These are phyloP conservation scores for Neostapfia colusana DNA, from an alignment of 176 grass and related monocot species.

Conservation along the genomic window DNA sequence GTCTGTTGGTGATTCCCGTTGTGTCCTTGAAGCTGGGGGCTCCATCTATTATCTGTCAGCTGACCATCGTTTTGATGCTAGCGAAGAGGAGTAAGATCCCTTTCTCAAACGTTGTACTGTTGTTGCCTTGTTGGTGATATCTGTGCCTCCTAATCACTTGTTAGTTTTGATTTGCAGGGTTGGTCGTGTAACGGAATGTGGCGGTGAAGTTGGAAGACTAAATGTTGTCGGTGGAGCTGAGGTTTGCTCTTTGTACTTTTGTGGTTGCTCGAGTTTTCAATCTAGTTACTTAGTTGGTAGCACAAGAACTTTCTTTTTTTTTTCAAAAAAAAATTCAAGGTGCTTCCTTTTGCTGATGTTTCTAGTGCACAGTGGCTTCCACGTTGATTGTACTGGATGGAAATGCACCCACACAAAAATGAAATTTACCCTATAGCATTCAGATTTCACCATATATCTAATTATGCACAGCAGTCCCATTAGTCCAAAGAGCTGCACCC, in stretches of 20 bases:
- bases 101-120: background rate
- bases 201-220: slow-evolving; percentile 86
- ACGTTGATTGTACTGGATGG: too few species aligned
- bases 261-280: background rate
- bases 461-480: too few species aligned
- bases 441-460: too few species aligned
- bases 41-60: slow-evolving; percentile 71
- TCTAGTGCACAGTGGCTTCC: background rate
- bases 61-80: slow-evolving; percentile 83
- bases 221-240: slow-evolving; percentile 75
- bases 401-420: too few species aligned
- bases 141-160: slow-evolving; percentile 6
- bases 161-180: slow-evolving; percentile 56
- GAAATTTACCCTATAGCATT: too few species aligned
- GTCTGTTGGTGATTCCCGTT: slow-evolving; percentile 83
- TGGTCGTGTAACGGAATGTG: slow-evolving; percentile 72
- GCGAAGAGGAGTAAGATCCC: slow-evolving; percentile 72
- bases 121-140: background rate
- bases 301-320: background rate
- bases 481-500: too few species aligned
- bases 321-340: background rate
- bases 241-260: slow-evolving; percentile 56
- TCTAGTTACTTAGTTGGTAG: slow-evolving; percentile 12
- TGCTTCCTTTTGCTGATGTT: background rate
- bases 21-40: slow-evolving; percentile 78